phyloP scores from a whole-genome alignment of 148 eudicot genomes.

The Rhododendron williamsianum region DNA sequence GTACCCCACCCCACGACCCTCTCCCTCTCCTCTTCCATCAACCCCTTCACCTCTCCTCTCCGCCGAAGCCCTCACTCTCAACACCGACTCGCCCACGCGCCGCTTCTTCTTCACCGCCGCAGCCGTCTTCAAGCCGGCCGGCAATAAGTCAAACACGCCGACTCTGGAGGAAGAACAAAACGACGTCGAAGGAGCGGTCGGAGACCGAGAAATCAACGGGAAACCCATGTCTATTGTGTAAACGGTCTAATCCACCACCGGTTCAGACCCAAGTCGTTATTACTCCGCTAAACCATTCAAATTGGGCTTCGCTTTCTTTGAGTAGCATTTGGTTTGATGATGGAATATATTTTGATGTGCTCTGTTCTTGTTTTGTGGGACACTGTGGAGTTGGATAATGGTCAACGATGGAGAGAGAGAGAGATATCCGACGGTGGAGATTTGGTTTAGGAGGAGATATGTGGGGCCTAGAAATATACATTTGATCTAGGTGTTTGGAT shows the following conservation, averaged over 20 bases:
- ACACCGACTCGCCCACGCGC: slow-evolving; percentile 7
- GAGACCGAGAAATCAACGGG: slow-evolving; percentile 46
- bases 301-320: background rate
- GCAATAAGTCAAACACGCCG: slow-evolving; percentile 23
- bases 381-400: background rate
- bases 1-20: slow-evolving; percentile 40
- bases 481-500: no score
- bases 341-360: background rate
- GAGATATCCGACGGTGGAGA: background rate
- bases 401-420: background rate
- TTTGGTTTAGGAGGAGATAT: background rate
- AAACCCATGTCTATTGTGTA: slow-evolving; percentile 39
- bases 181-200: slow-evolving; percentile 50
- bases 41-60: slow-evolving; percentile 40
- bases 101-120: slow-evolving; percentile 16
- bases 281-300: background rate
- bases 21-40: slow-evolving; percentile 30
- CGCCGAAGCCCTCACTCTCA: slow-evolving; percentile 40
- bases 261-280: background rate
- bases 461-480: background rate
- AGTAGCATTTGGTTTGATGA: background rate
- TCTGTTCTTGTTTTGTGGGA: slow-evolving; percentile 4
- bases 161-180: slow-evolving; percentile 24
- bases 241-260: background rate
- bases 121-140: slow-evolving; percentile 19